Base-by-base conservation (phyloP, 163 green algal species). In the Scenedesmus sp. region DNA sequence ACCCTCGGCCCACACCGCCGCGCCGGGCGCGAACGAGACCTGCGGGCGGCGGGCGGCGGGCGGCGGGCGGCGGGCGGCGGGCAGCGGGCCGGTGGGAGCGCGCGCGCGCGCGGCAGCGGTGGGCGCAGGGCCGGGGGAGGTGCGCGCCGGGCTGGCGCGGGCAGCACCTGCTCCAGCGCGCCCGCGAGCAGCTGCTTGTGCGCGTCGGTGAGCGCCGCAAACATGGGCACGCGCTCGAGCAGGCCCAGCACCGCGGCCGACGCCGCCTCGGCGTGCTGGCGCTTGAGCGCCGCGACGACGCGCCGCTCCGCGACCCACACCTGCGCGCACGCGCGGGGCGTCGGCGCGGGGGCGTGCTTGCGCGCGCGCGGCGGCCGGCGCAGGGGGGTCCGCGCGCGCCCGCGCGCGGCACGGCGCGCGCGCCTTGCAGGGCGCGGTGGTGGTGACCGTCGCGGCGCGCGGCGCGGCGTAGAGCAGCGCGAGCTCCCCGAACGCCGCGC, bases 301-400 rank as follows among this genome's bases (percentile, higher is more conserved):
- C 60, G 58, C 3, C 94, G 84, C 72, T 97, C 90, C 89, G 97
- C 96, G 26, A 96, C 90, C 94, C 94, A 98, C 60, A 98, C 72
- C 76, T 88, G 39, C 18, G 62, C 45, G 18, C 50, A 3, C 15
- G 24, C 31, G 48, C 6, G 5, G 44, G 45, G 24, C 26, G n/a
- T 45, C 20, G 3, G 24, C 56, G 56, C 4, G n/a, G 26, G 5
- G 56, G 11, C 28, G n/a, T 39, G 56, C 26, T 39, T 60, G 51
- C n/a, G n/a, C n/a, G n/a, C n/a, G n/a, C n/a, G n/a, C n/a, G n/a
- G n/a, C n/a, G n/a, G n/a, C n/a, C n/a, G n/a, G n/a, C n/a, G n/a
- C n/a, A n/a, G n/a, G n/a, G n/a, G n/a, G n/a, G n/a, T n/a, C n/a
- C n/a, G n/a, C n/a, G n/a, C n/a, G n/a, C n/a, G n/a, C n/a, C n/a